These are phyloP conservation scores for Rhizomucor pusillus DNA, from an alignment of 371 early-diverging fungal species.

Conservation along the genomic window DNA sequence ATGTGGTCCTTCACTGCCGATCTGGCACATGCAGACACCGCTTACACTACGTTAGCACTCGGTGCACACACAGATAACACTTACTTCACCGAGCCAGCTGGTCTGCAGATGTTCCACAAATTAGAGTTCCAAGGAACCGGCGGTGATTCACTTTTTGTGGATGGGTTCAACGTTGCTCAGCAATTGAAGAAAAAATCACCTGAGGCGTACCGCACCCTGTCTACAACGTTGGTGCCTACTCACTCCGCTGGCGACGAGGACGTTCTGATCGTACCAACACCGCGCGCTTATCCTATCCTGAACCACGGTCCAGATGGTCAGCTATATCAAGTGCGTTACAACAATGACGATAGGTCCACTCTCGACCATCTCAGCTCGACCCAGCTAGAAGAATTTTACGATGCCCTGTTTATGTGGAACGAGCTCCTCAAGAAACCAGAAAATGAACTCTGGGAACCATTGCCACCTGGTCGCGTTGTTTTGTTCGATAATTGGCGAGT, in stretches of 20 bases:
- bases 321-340: constrained; percentile 79
- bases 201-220: constrained; percentile 64
- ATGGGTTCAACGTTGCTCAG: constrained; percentile 77
- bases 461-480: constrained; percentile 73
- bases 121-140: constrained; percentile 72
- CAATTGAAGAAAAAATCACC: constrained; percentile 60
- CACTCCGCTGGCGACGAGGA: constrained; percentile 85
- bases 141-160: constrained; percentile 81
- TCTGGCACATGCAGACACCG: constrained; percentile 84
- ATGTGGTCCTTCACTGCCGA: constrained; percentile 87
- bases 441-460: constrained; percentile 68
- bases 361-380: constrained; percentile 50
- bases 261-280: constrained; percentile 67
- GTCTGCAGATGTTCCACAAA: constrained; percentile 88
- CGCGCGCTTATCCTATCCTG: constrained; percentile 64
- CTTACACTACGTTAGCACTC: constrained; percentile 78
- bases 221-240: constrained; percentile 57
- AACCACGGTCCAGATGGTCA: constrained; percentile 58
- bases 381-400: constrained; percentile 67
- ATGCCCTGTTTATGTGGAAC: constrained; percentile 73
- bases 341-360: constrained; percentile 83
- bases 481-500: constrained; percentile 89
- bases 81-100: constrained; percentile 88
- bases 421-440: constrained; percentile 51
- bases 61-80: constrained; percentile 91